These are phyloP conservation scores for Ceratocystis harringtonii DNA, from an alignment of 2,329 filamentous ascomycete genomes.

Conservation along the genomic window DNA sequence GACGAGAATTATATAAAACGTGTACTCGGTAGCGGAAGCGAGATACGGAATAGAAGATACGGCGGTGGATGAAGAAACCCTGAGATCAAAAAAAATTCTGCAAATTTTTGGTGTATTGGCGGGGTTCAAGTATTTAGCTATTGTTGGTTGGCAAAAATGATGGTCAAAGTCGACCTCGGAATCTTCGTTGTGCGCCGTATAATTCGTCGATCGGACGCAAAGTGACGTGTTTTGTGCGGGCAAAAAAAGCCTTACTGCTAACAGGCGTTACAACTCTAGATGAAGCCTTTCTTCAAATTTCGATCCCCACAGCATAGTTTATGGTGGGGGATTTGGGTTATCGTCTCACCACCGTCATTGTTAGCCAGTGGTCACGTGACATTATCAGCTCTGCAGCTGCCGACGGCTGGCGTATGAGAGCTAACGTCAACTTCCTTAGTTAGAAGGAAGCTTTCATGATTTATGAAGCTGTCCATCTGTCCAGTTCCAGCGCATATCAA, in stretches of 20 bases:
- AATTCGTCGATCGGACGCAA: neutral
- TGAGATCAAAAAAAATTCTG: conserved; percentile 4
- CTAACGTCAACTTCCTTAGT: conserved; percentile 13
- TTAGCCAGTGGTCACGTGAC: conserved; percentile 12
- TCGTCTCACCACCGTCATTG: conserved; percentile 11
- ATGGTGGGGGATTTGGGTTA: conserved; percentile 15
- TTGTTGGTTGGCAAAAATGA: conserved; percentile 14
- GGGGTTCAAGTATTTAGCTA: conserved; percentile 4
- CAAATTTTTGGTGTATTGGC: neutral
- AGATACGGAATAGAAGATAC: neutral
- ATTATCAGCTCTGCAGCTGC: neutral
- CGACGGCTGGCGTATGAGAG: neutral
- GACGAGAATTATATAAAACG: too few relatives aligned
- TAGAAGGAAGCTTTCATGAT: conserved; percentile 14
- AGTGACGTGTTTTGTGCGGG: conserved; percentile 9
- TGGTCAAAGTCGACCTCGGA: neutral
- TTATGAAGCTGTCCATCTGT: conserved; percentile 17
- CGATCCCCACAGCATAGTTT: conserved; percentile 9
- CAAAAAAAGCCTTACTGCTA: conserved; percentile 9
- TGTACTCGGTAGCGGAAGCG: too few relatives aligned
- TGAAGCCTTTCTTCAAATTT: conserved; percentile 4
- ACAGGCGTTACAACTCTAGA: conserved; percentile 1
- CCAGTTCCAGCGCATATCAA: conserved; percentile 11
- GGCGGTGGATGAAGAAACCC: neutral
- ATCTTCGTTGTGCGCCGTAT: conserved; percentile 4